Evolutionary conservation across 176 grass and related monocot species (phyloP).

Genomic region (sorghum (Sorghum bicolor)): DNA sequence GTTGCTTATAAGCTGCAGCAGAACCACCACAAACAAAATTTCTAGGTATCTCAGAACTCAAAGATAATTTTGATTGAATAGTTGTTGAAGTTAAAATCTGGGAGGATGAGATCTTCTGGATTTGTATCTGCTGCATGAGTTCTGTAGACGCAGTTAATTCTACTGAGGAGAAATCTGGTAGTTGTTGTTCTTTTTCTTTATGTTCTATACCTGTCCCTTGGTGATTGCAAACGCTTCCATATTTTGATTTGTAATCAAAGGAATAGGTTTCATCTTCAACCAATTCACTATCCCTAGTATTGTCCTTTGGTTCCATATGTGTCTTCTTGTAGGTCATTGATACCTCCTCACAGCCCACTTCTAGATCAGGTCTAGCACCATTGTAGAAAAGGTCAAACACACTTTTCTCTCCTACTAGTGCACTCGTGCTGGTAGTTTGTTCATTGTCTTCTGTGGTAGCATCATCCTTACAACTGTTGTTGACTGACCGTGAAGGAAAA

Average conservation of each 20-base stretch:
- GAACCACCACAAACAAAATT: neutral
- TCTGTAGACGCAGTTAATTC: slow-evolving; percentile 21
- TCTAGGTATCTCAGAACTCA: slow-evolving; percentile 33
- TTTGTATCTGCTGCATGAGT: slow-evolving; percentile 17
- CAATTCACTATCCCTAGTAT: slow-evolving; percentile 24
- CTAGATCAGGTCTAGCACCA: slow-evolving; percentile 27
- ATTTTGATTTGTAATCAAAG: slow-evolving; percentile 25
- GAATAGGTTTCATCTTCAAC: slow-evolving; percentile 7
- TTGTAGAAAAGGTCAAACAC: slow-evolving; percentile 30
- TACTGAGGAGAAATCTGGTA: slow-evolving; percentile 6
- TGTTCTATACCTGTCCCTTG: slow-evolving; percentile 36
- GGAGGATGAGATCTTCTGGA: slow-evolving; percentile 39
- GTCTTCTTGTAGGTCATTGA: slow-evolving; percentile 29
- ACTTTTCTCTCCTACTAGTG: slow-evolving; percentile 19
- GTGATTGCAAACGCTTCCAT: slow-evolving; percentile 21
- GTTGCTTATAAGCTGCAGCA: slow-evolving; percentile 22
- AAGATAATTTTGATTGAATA: slow-evolving; percentile 33
- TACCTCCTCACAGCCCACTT: slow-evolving; percentile 29
- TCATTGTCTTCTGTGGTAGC: slow-evolving; percentile 34
- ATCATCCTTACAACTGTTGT: slow-evolving; percentile 29
- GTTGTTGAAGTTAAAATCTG: slow-evolving; percentile 34
- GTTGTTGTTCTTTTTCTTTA: slow-evolving; percentile 26
- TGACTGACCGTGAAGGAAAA: slow-evolving; percentile 46
- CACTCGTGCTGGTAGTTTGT: slow-evolving; percentile 31
- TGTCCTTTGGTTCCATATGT: slow-evolving; percentile 17